Percentiles rank a stretch among this genome's conserved stretches.
phyloP scores from a whole-genome alignment of 2,329 filamentous ascomycete species.

The Graphilbum ipis-grandicollis region DNA sequence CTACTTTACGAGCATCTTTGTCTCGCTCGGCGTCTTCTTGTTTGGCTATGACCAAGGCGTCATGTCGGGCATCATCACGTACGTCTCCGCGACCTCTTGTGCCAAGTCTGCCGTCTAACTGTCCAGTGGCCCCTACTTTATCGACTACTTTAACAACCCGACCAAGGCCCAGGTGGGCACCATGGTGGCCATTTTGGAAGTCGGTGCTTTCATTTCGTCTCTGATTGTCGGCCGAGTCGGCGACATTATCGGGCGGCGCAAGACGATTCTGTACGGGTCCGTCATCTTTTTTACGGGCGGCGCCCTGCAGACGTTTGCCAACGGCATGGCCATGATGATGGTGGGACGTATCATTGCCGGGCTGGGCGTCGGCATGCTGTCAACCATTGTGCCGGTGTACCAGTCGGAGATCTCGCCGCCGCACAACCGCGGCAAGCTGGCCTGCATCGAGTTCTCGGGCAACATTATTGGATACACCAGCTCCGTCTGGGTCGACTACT shows the following conservation, averaged over 20 bases:
- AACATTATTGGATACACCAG: slow-evolving; percentile 93
- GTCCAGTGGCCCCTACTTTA: slow-evolving; percentile 68
- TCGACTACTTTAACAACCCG: slow-evolving; percentile 82
- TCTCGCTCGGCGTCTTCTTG: slow-evolving; percentile 71
- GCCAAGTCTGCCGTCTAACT: not conserved
- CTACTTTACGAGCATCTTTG: slow-evolving; percentile 88
- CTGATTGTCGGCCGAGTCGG: slow-evolving; percentile 74
- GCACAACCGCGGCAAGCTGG: slow-evolving; percentile 87
- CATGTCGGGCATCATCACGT: slow-evolving; percentile 62
- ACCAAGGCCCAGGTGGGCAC: slow-evolving; percentile 78
- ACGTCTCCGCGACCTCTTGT: slow-evolving; percentile 14
- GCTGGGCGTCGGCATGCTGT: slow-evolving; percentile 72
- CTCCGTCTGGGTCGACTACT: slow-evolving; percentile 98
- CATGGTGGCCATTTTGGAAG: slow-evolving; percentile 92
- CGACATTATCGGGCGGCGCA: slow-evolving; percentile 76
- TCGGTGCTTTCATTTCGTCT: slow-evolving; percentile 84
- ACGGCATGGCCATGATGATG: slow-evolving; percentile 79
- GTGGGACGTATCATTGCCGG: slow-evolving; percentile 69
- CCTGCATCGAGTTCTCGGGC: slow-evolving; percentile 94
- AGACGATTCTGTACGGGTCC: slow-evolving; percentile 85
- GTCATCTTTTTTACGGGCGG: slow-evolving; percentile 76
- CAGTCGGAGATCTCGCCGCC: slow-evolving; percentile 92
- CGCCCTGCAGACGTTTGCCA: slow-evolving; percentile 66
- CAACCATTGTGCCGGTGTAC: slow-evolving; percentile 84
- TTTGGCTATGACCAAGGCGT: slow-evolving; percentile 86